Base-by-base conservation (phyloP, 2,329 filamentous ascomycete genomes). In the Coniochaeta ligniaria region DNA sequence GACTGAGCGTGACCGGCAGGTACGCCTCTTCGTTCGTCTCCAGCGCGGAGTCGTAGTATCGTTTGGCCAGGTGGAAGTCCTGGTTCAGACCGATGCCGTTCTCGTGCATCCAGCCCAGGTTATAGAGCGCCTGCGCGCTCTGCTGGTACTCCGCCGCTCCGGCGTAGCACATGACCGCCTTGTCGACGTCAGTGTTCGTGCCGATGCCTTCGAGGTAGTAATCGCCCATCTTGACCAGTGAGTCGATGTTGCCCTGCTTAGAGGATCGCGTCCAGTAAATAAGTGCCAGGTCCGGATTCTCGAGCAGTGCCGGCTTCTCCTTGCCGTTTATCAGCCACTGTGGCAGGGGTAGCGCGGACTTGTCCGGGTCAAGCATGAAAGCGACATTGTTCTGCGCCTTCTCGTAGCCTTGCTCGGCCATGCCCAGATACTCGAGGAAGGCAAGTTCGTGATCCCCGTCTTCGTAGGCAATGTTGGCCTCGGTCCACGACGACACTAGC, bases 31-130 rank as follows among this genome's bases (percentile, higher is more conserved):
- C 83, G 68, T 96, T 99, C 0, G 94, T 93, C 69, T 93, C 91
- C 33, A 97, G 78, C 1, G 95, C 94, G 63, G 95, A 83, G 68
- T 99, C 95, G 71, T 99, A 99, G 75, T 93, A 96, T 59, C 95
- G 83, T 76, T 99, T 99, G 2, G 96, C 95, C 60, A 99, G 86
- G 70, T 99, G 95, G 72, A 96, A 99, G 71, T 99, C 95, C 72
- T 99, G 95, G 60, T 90, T 89, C 22, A 98, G 84, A 1, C 93
- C 92, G 57, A 98, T 82, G 8, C 95, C 95, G 69, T 98, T 97
- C 75, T 99, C 95, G 70, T 99, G 92, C 94, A 99, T 98, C 95
- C 95, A 99, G 6, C 95, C 96, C 16, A 99, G 80, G 69, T 99
- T 98, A 84, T 92, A 99, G 61, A 97, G 85, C 16, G 96, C 95